Percentiles rank a stretch among this genome's conserved stretches.
These are phyloP conservation scores for Amaranthus cruentus DNA, from an alignment of 148 eudicot genomes.

Conservation along the genomic window DNA sequence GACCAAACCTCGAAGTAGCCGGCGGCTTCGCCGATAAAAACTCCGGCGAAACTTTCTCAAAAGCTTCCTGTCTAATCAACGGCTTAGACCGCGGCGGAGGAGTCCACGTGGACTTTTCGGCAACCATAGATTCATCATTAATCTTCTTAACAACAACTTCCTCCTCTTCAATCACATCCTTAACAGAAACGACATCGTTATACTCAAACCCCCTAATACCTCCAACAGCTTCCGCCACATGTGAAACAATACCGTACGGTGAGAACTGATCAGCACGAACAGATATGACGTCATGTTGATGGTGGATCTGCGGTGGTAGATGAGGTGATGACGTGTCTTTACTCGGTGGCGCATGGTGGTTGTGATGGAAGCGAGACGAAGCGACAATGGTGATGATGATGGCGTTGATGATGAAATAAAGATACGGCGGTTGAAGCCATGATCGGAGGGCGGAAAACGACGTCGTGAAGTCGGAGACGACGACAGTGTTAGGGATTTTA, in stretches of 20 bases:
- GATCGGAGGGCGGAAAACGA: constrained; percentile 38
- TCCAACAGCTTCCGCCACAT: constrained; percentile 5
- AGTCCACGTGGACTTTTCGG: constrained; percentile 28
- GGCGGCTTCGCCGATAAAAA: constrained; percentile 44
- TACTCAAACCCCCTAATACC: not conserved
- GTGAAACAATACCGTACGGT: not conserved
- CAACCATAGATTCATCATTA: constrained; percentile 5
- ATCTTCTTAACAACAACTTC: constrained; percentile 5
- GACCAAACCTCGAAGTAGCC: constrained; percentile 48
- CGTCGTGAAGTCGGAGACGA: not conserved
- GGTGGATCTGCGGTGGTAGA: not conserved
- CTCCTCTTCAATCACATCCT: constrained; percentile 23
- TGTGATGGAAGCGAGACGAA: constrained; percentile 41
- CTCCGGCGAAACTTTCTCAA: constrained; percentile 26
- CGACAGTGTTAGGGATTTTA: not conserved
- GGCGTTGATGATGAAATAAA: constrained; percentile 69
- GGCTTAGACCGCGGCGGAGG: constrained; percentile 16
- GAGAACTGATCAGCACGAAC: constrained; percentile 1
- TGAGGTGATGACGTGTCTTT: too few species aligned
- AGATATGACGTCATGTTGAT: constrained; percentile 3
- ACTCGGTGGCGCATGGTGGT: not conserved
- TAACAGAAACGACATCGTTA: constrained; percentile 19
- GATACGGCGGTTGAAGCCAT: constrained; percentile 68
- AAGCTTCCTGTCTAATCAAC: constrained; percentile 31
- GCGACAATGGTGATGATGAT: constrained; percentile 82